These are phyloP conservation scores for Pichia sp. DNA, from an alignment of 1,139 yeast species.

Conservation along the genomic window DNA sequence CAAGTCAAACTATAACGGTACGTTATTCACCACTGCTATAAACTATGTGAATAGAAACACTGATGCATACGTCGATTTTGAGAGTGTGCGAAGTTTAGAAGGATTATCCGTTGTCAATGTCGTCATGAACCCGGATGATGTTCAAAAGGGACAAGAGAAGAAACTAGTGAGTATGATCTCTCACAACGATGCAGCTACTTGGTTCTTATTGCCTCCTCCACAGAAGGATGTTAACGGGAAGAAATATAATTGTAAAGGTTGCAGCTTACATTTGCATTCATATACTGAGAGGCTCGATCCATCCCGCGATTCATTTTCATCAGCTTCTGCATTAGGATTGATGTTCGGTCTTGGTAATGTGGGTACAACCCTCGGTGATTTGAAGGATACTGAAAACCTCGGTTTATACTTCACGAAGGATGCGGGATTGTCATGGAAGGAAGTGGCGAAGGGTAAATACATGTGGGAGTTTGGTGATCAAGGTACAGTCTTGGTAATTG, in stretches of 20 bases:
- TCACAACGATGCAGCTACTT: slow-evolving; percentile 88
- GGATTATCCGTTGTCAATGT: slow-evolving; percentile 75
- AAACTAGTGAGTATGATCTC: slow-evolving; percentile 66
- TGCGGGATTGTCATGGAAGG: slow-evolving; percentile 89
- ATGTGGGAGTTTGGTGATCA: slow-evolving; percentile 98
- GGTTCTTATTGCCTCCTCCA: slow-evolving; percentile 72
- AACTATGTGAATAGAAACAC: slow-evolving; percentile 69
- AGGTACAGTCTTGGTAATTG: slow-evolving; percentile 78
- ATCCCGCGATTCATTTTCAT: slow-evolving; percentile 75
- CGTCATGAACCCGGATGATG: slow-evolving; percentile 44
- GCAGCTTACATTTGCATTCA: slow-evolving; percentile 85
- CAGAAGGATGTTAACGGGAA: slow-evolving; percentile 54
- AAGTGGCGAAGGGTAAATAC: slow-evolving; percentile 60
- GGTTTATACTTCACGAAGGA: slow-evolving; percentile 59
- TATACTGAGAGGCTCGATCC: slow-evolving; percentile 78
- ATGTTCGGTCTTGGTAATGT: slow-evolving; percentile 88
- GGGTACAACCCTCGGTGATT: slow-evolving; percentile 51
- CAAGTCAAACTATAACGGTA: slow-evolving; percentile 93
- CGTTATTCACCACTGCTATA: slow-evolving; percentile 72
- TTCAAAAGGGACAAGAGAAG: slow-evolving; percentile 41
- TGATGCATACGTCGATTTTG: slow-evolving; percentile 82
- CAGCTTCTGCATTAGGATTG: slow-evolving; percentile 84
- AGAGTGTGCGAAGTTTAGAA: slow-evolving; percentile 77
- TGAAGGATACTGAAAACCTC: slow-evolving; percentile 46
- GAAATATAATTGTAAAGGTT: slow-evolving; percentile 44